Conservation (phyloP, 2,329 filamentous ascomycete species). For the Penicillium crustosum region DNA sequence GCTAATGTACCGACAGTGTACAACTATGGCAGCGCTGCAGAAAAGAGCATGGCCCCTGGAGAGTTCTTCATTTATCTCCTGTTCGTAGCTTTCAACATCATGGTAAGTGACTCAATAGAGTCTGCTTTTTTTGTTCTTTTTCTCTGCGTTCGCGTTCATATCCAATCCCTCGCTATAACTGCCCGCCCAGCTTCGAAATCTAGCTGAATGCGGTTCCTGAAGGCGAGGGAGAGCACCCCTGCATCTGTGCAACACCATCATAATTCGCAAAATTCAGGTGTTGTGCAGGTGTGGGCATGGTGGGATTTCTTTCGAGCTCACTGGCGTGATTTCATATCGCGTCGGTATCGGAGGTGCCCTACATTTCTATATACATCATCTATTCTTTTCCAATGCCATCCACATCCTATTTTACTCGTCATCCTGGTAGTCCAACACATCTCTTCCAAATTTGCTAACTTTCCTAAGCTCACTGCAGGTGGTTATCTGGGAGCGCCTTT, state of each 20-base stretch:
- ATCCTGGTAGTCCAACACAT: slow-evolving; percentile 22
- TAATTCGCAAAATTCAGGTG: slow-evolving; percentile 58
- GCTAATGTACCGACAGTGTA: slow-evolving; percentile 58
- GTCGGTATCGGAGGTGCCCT: slow-evolving; percentile 66
- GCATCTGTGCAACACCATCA: slow-evolving; percentile 58
- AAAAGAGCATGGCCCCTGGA: slow-evolving; percentile 70
- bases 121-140: slow-evolving; percentile 10
- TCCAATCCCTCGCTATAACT: slow-evolving; percentile 66
- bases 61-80: slow-evolving; percentile 78
- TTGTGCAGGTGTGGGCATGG: slow-evolving; percentile 69
- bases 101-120: slow-evolving; percentile 64
- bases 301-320: slow-evolving; percentile 73
- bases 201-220: slow-evolving; percentile 79
- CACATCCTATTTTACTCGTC: slow-evolving; percentile 16
- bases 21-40: slow-evolving; percentile 72
- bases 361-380: slow-evolving; percentile 50
- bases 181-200: slow-evolving; percentile 67
- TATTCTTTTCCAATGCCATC: slow-evolving; percentile 26
- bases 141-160: slow-evolving; percentile 21
- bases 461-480: slow-evolving; percentile 44
- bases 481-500: slow-evolving; percentile 32
- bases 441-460: slow-evolving; percentile 32
- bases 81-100: slow-evolving; percentile 68
- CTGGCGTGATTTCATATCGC: slow-evolving; percentile 54
- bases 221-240: slow-evolving; percentile 79